Evolutionary conservation across 139 green algal genomes (phyloP).

Genomic region (Chlamydomonas eustigma): DNA sequence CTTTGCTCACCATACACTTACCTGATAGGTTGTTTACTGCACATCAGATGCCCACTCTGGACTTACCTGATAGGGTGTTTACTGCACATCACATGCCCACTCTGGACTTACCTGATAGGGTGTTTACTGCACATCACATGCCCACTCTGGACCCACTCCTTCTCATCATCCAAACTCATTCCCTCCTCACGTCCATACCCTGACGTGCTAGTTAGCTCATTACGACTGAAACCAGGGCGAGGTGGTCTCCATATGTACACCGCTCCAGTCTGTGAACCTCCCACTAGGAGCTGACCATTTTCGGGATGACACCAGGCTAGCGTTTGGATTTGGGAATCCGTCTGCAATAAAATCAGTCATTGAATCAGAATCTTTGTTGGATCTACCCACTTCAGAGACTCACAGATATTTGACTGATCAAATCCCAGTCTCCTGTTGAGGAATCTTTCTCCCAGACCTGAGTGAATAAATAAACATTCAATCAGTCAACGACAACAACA

Average conservation of each 20-base stretch:
- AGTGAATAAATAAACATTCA: neutral
- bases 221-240: slow-evolving; percentile 3
- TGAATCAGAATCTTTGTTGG: too few relatives aligned
- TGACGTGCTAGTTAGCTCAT: too few relatives aligned
- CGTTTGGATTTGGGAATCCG: too few relatives aligned
- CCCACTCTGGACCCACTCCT: slow-evolving; percentile 16
- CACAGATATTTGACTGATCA: slow-evolving; percentile 17
- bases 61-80: too few relatives aligned
- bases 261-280: slow-evolving; percentile 12
- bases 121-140: slow-evolving; percentile 17
- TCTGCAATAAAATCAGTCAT: too few relatives aligned
- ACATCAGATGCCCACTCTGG: too few relatives aligned
- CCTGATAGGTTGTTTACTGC: slow-evolving; percentile 20
- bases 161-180: neutral
- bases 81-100: too few relatives aligned
- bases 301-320: slow-evolving; percentile 39
- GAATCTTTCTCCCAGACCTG: slow-evolving; percentile 17
- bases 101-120: too few relatives aligned
- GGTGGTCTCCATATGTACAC: slow-evolving; percentile 28
- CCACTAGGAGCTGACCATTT: slow-evolving; percentile 26
- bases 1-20: too few relatives aligned
- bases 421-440: slow-evolving; percentile 15
- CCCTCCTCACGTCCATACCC: neutral
- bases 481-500: too few relatives aligned
- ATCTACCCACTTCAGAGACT: too few relatives aligned